Conservation (phyloP, 202 grass and related monocot genomes). For the Panicum virgatum region DNA sequence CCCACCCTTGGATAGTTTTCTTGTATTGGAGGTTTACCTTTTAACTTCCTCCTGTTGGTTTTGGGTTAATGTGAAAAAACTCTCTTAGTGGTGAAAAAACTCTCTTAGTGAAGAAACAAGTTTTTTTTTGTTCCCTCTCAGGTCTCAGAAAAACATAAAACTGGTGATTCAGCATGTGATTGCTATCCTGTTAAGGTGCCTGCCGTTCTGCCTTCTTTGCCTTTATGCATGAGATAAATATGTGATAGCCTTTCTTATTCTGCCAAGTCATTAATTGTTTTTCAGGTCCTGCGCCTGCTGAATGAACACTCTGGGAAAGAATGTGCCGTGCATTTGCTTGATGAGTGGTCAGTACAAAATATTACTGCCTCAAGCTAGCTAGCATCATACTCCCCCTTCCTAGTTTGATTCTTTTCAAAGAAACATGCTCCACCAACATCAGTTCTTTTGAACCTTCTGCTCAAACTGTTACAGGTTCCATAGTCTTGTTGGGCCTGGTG, state of each 20-base stretch:
- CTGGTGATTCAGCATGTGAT: conserved; percentile 54
- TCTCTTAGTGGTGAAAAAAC: no score
- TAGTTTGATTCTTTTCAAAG: conserved; percentile 9
- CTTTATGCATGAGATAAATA: conserved; percentile 7
- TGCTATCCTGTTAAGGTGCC: conserved; percentile 65
- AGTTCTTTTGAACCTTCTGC: conserved; percentile 2
- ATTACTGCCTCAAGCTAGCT: neutral
- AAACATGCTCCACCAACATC: neutral
- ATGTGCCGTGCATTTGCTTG: conserved; percentile 58
- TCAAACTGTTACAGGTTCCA: conserved; percentile 64
- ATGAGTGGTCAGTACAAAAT: conserved; percentile 78
- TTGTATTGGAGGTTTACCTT: conserved; percentile 81
- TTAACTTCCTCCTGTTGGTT: conserved; percentile 26
- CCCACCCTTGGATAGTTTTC: conserved; percentile 59
- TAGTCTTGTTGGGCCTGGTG: conserved; percentile 67
- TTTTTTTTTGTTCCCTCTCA: conserved; percentile 42
- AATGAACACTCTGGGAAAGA: conserved; percentile 82
- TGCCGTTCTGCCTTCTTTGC: conserved; percentile 4
- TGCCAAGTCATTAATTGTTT: conserved; percentile 27
- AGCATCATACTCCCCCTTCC: neutral
- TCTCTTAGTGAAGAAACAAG: neutral
- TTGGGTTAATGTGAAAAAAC: conserved; percentile 3
- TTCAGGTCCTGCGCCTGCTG: conserved; percentile 79
- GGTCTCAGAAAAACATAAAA: conserved; percentile 88
- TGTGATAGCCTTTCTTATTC: neutral